Percentiles rank a stretch among this genome's conserved stretches.
These are phyloP conservation scores for Lactuca sativa DNA, from an alignment of 129 eudicot species.

Conservation along the genomic window DNA sequence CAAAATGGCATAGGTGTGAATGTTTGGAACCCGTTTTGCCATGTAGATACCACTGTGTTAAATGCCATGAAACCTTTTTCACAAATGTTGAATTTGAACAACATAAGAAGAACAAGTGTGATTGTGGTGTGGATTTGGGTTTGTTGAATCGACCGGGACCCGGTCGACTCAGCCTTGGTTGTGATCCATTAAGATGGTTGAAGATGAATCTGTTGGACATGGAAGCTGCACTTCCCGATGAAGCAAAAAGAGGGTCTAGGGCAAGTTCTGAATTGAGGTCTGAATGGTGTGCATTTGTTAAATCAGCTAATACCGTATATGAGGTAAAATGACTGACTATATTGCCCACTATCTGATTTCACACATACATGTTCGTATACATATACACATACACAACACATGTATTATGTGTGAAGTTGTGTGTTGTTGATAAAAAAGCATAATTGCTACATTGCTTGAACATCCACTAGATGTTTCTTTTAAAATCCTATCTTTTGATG, in stretches of 20 bases:
- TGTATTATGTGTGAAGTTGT: too few relatives aligned
- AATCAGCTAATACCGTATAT: too few relatives aligned
- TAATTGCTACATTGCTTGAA: too few relatives aligned
- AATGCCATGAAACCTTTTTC: conserved; percentile 53
- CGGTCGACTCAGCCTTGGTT: too few relatives aligned
- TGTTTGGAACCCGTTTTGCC: conserved; percentile 54
- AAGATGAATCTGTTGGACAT: conserved; percentile 57
- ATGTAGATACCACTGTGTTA: conserved; percentile 44
- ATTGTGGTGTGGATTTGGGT: background rate
- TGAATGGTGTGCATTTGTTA: conserved; percentile 10
- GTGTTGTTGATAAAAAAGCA: too few relatives aligned
- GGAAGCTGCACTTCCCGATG: conserved; percentile 70
- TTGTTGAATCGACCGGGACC: too few relatives aligned
- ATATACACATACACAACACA: too few relatives aligned
- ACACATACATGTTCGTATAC: too few relatives aligned
- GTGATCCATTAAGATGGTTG: conserved; percentile 35
- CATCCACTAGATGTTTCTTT: too few relatives aligned
- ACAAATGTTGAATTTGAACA: conserved; percentile 35
- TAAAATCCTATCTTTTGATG: background rate
- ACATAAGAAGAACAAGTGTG: conserved; percentile 6
- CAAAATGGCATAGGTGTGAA: conserved; percentile 35
- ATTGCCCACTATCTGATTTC: too few relatives aligned
- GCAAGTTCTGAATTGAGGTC: conserved; percentile 21
- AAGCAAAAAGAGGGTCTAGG: conserved; percentile 21
- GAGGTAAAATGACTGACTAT: too few relatives aligned